Evolutionary conservation across 345 rosid species (phyloP), one percentile per base, ranked within the genome.

Genomic region (Eucalyptus marginata): DNA sequence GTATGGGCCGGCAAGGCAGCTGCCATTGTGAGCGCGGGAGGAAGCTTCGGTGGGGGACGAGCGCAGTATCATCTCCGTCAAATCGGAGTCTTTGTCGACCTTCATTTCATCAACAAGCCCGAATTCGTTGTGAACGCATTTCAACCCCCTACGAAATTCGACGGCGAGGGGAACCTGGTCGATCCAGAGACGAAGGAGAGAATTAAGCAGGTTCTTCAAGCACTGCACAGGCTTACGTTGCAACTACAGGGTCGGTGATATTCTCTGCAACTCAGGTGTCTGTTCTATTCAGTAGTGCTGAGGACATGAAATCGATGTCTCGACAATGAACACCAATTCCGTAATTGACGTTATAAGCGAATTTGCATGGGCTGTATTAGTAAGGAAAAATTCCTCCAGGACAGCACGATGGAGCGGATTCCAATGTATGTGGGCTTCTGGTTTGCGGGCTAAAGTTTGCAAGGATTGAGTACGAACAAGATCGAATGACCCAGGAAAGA

Each of bases 1-100:
- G 95, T 93, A 56, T 95, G 96, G 95, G 98, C 93, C n/a, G 97
- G 92, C 47, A 97, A 96, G 93, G 98, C 98, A 27, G 98, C 98
- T 3, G 85, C 96, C 9, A 89, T 94, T 8, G 84, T 85, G 51
- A 96, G 97, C 54, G 91, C 94, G 8, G 95, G 93, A 27, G 99
- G 97, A 88, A 47, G 93, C 25, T 90, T 83, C 44, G 96, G 97
- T 3, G 98, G 97, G 52, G 95, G 93, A n/a, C 91, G 92, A 87
- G 88, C 93, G 3, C 99, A 97, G 2, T 93, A 94, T 90, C 99
- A 96, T 93, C 97, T 95, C 36, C 97, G 97, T 40, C 99, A 97
- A 86, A 94, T 95, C 10, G 99, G 98, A 83, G 97, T 96, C 9
- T 95, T 84, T 89, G 93, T 96, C 14, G 95, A 96, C 88, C 96